Evolutionary conservation across 179 eudicot genomes (phyloP).

Genomic region (Patellifolia procumbens): DNA sequence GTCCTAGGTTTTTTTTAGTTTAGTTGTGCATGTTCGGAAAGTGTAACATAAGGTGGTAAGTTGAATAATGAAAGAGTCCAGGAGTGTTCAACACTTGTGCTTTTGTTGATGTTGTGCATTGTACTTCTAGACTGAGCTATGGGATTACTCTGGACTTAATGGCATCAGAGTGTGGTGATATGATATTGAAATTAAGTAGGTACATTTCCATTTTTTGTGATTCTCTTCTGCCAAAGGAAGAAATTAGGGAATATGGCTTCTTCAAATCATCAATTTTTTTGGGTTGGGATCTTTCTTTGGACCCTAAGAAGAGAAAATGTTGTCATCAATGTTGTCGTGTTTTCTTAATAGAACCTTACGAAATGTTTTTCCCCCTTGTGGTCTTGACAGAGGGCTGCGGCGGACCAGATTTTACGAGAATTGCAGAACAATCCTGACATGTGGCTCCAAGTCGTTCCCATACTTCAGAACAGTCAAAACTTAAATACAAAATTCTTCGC

Average conservation of each 20-base stretch:
- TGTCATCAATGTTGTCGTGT: neutral
- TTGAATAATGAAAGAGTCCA: neutral
- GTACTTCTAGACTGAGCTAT: neutral
- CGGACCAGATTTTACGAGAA: slow-evolving; percentile 88
- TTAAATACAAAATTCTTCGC: slow-evolving; percentile 94
- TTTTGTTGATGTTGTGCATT: neutral
- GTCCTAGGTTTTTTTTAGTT: neutral
- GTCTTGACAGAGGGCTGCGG: slow-evolving; percentile 80
- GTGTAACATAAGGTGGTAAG: neutral
- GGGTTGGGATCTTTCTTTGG: neutral
- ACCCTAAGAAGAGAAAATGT: neutral
- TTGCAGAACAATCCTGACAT: slow-evolving; percentile 90
- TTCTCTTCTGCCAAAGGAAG: neutral
- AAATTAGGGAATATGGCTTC: neutral
- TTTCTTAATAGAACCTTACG: neutral
- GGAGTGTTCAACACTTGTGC: neutral
- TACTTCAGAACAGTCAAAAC: slow-evolving; percentile 78
- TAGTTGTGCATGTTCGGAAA: neutral
- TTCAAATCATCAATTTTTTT: neutral
- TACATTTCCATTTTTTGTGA: neutral
- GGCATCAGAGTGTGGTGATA: neutral
- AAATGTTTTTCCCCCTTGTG: neutral
- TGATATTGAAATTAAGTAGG: neutral
- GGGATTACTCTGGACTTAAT: neutral
- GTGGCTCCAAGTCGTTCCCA: slow-evolving; percentile 99